Evolutionary conservation across 768 basidiomycete genomes (phyloP), one percentile per base, ranked within the genome.

Genomic region (Pulveroboletus sp.): DNA sequence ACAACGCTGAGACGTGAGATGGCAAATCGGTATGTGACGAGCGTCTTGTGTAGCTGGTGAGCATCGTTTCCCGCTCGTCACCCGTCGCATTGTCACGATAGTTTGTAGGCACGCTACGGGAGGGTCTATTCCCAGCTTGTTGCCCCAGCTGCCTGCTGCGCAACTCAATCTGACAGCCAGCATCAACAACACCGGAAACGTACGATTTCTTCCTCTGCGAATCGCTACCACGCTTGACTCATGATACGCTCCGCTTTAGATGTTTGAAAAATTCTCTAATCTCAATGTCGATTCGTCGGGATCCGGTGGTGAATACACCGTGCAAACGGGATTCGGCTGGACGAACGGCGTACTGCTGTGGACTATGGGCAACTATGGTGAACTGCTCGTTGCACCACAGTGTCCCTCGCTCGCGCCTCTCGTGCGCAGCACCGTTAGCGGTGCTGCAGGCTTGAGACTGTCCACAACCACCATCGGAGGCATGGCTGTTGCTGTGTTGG

Each of bases 301-400:
- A 6, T 70, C 72, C 12, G 91, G 90, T 7, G 91, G 91, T 21
- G 91, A 94, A 72, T 95, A 97, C 58, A 87, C 82, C 3, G 92
- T 94, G 4, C 89, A 92, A 69, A 82, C 79, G 13, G 89, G 90
- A 19, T 92, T 92, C 60, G 89, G 90, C 16, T 94, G 91, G 90
- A 91, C 89, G 35, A 92, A 93, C 58, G 90, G 90, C 17, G 88
- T 84, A 9, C 62, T 81, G 45, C 76, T 92, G 33, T 91, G 86
- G 84, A 72, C 87, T 19, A 82, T 87, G 17, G 79, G 77, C 53
- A 76, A 72, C 38, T 90, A 84, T 58, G 89, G 87, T 0, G 41
- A 71, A 2, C 63, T 78, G 12, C 73, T 93, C 37, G 77, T 73
- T 40, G 67, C 75, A 2, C 90, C 89, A 0, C 49, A 71, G 27